Conservation (phyloP, 2,329 filamentous ascomycete genomes). For the Oidium heveae region DNA sequence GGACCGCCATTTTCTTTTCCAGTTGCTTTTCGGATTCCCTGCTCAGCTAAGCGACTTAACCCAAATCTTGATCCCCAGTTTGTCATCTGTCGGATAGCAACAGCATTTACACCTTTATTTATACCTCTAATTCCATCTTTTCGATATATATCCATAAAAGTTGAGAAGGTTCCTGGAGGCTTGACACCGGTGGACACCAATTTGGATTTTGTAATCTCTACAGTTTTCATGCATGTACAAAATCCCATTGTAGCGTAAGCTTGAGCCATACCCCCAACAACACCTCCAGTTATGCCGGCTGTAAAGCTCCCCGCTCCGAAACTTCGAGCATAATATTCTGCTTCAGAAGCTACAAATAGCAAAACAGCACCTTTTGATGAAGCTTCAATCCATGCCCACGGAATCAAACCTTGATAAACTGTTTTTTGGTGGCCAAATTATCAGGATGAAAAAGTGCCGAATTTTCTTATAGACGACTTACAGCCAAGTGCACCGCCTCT, state of each 20-base stretch:
- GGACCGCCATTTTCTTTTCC: slow-evolving; percentile 60
- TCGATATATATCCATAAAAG: slow-evolving; percentile 93
- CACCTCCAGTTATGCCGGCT: slow-evolving; percentile 71
- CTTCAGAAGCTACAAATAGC: slow-evolving; percentile 95
- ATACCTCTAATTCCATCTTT: slow-evolving; percentile 84
- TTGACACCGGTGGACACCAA: slow-evolving; percentile 59
- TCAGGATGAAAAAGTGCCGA: neutral
- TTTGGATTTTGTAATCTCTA: slow-evolving; percentile 98
- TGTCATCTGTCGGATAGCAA: slow-evolving; percentile 95
- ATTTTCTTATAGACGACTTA: slow-evolving; percentile 24
- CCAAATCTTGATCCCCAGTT: slow-evolving; percentile 98
- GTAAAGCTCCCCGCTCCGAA: slow-evolving; percentile 70
- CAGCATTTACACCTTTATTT: slow-evolving; percentile 96
- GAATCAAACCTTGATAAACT: slow-evolving; percentile 99
- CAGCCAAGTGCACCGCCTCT: slow-evolving; percentile 86
- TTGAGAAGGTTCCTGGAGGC: slow-evolving; percentile 74
- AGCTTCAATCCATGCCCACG: slow-evolving; percentile 99
- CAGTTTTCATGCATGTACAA: slow-evolving; percentile 99
- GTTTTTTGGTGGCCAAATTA: slow-evolving; percentile 2
- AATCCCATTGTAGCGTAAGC: slow-evolving; percentile 99
- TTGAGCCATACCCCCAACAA: slow-evolving; percentile 85
- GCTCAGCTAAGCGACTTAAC: slow-evolving; percentile 73
- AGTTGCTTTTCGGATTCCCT: slow-evolving; percentile 53
- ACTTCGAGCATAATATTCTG: slow-evolving; percentile 75
- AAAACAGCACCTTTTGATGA: slow-evolving; percentile 98